A percentile compares a stretch with the other conserved stretches of the same genome.
Conservation (phyloP, 441 rosid genomes). For the Monsonia emarginata region DNA sequence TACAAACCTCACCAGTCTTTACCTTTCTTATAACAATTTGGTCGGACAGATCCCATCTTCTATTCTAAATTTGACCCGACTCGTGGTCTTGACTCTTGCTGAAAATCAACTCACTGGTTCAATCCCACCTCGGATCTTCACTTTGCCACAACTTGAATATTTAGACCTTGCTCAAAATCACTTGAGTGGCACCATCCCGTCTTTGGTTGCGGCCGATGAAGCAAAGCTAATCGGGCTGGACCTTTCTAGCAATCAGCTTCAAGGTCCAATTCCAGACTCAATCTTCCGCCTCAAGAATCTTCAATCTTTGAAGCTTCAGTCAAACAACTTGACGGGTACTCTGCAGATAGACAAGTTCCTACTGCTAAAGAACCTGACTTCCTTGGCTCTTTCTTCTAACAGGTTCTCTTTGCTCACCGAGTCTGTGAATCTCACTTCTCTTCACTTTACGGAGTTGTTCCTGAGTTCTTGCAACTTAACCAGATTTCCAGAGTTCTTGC, state of each 20-base stretch:
- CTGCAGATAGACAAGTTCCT: background rate
- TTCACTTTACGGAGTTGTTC: background rate
- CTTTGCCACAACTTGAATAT: background rate
- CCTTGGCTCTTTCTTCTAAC: background rate
- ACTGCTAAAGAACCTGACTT: background rate
- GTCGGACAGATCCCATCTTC: background rate
- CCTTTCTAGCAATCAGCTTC: constrained; percentile 5
- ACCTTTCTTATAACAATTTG: constrained; percentile 1
- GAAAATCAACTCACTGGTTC: background rate
- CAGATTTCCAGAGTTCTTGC: constrained; percentile 14
- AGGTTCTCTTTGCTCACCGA: background rate
- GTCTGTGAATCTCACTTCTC: background rate
- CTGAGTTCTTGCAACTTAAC: constrained; percentile 10
- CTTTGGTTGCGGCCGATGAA: background rate
- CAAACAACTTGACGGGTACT: background rate
- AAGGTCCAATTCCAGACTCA: background rate
- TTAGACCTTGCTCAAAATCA: background rate
- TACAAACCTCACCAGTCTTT: background rate
- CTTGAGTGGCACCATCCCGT: background rate
- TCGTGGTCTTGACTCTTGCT: background rate
- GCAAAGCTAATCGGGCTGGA: background rate
- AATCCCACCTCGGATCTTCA: background rate
- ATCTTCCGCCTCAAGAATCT: background rate
- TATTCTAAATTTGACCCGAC: background rate
- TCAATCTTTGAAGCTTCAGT: background rate